These are phyloP conservation scores for Phytophthora niederhauseri DNA, from an alignment of 352 stramenopile genomes.

Conservation along the genomic window DNA sequence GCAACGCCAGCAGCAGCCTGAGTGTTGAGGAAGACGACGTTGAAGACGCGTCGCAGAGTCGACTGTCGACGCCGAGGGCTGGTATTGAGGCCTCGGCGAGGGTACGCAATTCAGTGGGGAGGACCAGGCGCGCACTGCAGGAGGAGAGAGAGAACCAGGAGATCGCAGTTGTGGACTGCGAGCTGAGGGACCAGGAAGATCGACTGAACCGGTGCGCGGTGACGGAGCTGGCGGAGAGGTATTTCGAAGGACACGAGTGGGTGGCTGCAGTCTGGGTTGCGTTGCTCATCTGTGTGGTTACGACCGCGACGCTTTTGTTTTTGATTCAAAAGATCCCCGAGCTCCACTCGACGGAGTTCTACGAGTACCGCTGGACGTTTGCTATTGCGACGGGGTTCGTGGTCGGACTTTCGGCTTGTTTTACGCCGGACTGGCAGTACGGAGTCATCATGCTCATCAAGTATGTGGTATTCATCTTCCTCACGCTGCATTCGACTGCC, in stretches of 20 bases:
- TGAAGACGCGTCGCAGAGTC: background rate
- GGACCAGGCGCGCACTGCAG: slow-evolving; percentile 18
- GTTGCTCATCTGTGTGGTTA: slow-evolving; percentile 23
- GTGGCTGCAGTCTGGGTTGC: slow-evolving; percentile 40
- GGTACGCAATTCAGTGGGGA: slow-evolving; percentile 22
- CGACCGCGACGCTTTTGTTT: slow-evolving; percentile 32
- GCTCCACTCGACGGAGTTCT: slow-evolving; percentile 51
- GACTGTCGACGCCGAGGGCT: background rate
- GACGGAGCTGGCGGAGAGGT: slow-evolving; percentile 14
- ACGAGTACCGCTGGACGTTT: slow-evolving; percentile 46
- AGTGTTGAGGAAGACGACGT: background rate
- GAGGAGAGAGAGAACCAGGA: slow-evolving; percentile 35
- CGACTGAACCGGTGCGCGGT: slow-evolving; percentile 33
- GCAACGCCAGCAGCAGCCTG: slow-evolving; percentile 25
- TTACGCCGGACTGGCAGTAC: slow-evolving; percentile 52
- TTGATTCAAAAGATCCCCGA: slow-evolving; percentile 33
- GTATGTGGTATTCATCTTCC: slow-evolving; percentile 47
- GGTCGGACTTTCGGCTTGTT: slow-evolving; percentile 44
- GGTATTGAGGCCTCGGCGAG: slow-evolving; percentile 16
- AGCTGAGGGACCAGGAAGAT: slow-evolving; percentile 34
- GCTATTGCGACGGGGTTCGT: slow-evolving; percentile 39
- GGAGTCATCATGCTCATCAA: slow-evolving; percentile 46
- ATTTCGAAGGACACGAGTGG: slow-evolving; percentile 45
- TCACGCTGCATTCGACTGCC: slow-evolving; percentile 56
- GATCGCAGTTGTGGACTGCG: slow-evolving; percentile 33